Conservation (phyloP, 352 stramenopile species). For the Halophytophthora batemanensis region DNA sequence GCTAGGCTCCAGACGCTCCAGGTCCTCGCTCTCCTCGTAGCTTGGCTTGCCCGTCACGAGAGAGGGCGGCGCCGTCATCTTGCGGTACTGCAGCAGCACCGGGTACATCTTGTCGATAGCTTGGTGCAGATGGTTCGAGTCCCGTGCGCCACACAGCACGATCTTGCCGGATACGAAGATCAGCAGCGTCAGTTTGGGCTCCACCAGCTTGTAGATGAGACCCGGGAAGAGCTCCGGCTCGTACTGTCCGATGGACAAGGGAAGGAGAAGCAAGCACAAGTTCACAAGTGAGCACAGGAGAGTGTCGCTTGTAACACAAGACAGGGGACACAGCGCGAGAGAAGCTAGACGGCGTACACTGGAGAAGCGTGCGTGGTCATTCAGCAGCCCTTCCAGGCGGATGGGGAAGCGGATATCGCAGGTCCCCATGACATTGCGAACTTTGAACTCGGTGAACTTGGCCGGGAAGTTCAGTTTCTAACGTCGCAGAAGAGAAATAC, state of each 20-base stretch:
- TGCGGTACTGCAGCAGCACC: constrained; percentile 61
- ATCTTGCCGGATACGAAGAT: constrained; percentile 99
- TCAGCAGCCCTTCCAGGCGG: constrained; percentile 97
- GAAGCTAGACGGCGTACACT: constrained; percentile 64
- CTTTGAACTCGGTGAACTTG: constrained; percentile 88
- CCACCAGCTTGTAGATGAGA: constrained; percentile 98
- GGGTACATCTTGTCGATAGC: constrained; percentile 74
- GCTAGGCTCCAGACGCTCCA: constrained; percentile 60
- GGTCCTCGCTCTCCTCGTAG: constrained; percentile 63
- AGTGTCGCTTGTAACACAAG: not conserved
- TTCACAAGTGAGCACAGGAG: constrained; percentile 52
- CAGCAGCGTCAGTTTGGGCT: constrained; percentile 96
- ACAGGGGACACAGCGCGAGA: not conserved
- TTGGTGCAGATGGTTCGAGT: constrained; percentile 53
- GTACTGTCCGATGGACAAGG: constrained; percentile 98
- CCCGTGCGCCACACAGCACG: constrained; percentile 96
- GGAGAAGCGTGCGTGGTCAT: constrained; percentile 94
- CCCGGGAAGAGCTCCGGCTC: constrained; percentile 99
- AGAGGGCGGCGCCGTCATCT: constrained; percentile 73
- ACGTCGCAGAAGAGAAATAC: too few relatives aligned
- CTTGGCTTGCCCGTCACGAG: constrained; percentile 66
- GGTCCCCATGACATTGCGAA: constrained; percentile 98
- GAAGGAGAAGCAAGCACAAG: constrained; percentile 91
- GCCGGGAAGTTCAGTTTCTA: constrained; percentile 89
- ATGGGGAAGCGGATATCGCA: constrained; percentile 98